Conservation (phyloP, 257 asterid species). For the Fraxinus pennsylvanica region DNA sequence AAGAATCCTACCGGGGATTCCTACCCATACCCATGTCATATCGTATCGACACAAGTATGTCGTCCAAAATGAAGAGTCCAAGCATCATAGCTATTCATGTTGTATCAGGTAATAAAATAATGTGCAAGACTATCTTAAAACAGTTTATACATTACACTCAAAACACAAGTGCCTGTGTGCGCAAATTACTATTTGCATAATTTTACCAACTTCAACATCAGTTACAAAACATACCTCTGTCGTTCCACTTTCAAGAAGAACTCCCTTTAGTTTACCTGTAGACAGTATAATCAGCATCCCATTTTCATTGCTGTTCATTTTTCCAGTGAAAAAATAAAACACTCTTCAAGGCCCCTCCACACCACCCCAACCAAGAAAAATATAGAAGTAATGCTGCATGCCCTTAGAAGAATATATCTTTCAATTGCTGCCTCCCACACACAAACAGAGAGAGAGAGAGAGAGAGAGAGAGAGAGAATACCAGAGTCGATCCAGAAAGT, state of each 20-base stretch:
- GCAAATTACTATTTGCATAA: slow-evolving; percentile 4
- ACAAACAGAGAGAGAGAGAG: too few relatives aligned
- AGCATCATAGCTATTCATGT: too few relatives aligned
- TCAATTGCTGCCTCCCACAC: background rate
- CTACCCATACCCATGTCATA: too few relatives aligned
- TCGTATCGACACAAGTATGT: too few relatives aligned
- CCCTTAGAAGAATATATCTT: too few relatives aligned
- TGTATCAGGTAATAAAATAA: background rate
- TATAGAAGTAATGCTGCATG: too few relatives aligned
- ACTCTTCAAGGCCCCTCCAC: background rate
- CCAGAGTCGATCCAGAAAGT: slow-evolving; percentile 96
- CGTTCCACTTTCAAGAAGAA: slow-evolving; percentile 92
- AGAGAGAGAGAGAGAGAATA: slow-evolving; percentile 22
- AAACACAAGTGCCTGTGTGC: background rate
- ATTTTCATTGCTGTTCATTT: background rate
- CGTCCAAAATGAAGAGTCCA: too few relatives aligned
- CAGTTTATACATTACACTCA: background rate
- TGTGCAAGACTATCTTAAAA: background rate
- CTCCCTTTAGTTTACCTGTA: slow-evolving; percentile 88
- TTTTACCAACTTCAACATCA: background rate
- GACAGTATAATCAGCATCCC: slow-evolving; percentile 19
- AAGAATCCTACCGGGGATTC: too few relatives aligned
- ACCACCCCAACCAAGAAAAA: background rate
- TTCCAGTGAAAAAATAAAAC: background rate
- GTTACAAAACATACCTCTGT: slow-evolving; percentile 59